Evolutionary conservation across 2,329 filamentous ascomycete species (phyloP).

Genomic region (Aspergillus puulaauensis): DNA sequence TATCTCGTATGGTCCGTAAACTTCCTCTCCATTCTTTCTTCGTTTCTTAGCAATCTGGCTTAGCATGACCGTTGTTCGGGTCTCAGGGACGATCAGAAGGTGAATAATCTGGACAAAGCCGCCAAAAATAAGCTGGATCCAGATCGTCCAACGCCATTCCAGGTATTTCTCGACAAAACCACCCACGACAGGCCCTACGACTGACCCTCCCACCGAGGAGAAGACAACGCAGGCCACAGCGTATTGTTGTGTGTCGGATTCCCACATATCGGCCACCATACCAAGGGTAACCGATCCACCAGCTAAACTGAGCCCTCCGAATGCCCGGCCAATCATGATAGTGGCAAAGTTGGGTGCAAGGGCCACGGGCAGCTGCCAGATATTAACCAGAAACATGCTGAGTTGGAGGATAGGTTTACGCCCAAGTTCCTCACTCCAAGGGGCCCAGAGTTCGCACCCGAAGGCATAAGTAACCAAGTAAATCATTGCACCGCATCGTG

Average conservation of each 20-base stretch:
- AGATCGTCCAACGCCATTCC: slow-evolving; percentile 74
- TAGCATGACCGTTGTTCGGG: slow-evolving; percentile 73
- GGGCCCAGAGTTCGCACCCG: slow-evolving; percentile 84
- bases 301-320: slow-evolving; percentile 69
- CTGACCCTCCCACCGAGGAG: slow-evolving; percentile 74
- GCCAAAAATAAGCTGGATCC: slow-evolving; percentile 84
- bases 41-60: slow-evolving; percentile 75
- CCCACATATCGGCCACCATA: slow-evolving; percentile 74
- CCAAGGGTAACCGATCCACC: slow-evolving; percentile 72
- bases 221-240: slow-evolving; percentile 76
- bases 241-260: slow-evolving; percentile 71
- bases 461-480: slow-evolving; percentile 81
- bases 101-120: slow-evolving; percentile 67
- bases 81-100: slow-evolving; percentile 72
- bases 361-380: slow-evolving; percentile 72
- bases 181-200: slow-evolving; percentile 73
- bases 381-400: slow-evolving; percentile 72
- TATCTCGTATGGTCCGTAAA: slow-evolving; percentile 73
- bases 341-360: slow-evolving; percentile 71
- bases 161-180: slow-evolving; percentile 70
- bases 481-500: slow-evolving; percentile 71
- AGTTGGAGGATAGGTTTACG: slow-evolving; percentile 73
- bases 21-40: slow-evolving; percentile 57
- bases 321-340: slow-evolving; percentile 67
- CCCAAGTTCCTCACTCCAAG: slow-evolving; percentile 81